phyloP scores from a whole-genome alignment of 805 yeast genomes.

The Wickerhamomyces chaumierensis region DNA sequence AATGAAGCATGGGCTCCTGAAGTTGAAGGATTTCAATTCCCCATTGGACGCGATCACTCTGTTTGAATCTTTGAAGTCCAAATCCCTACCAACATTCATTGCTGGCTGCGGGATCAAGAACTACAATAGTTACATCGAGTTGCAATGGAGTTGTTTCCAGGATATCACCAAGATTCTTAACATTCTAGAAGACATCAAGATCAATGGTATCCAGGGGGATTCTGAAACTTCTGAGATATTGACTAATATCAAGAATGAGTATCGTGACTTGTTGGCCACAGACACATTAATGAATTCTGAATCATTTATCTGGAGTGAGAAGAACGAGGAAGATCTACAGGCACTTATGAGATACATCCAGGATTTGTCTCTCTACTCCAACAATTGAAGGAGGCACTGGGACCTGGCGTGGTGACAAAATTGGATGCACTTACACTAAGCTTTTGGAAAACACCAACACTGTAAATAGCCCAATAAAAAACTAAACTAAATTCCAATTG shows the following conservation, averaged over 20 bases:
- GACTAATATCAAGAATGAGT: background rate
- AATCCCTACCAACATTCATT: conserved; percentile 20
- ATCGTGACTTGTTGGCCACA: background rate
- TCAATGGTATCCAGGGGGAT: conserved; percentile 24
- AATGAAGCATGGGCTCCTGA: background rate
- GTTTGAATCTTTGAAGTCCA: conserved; percentile 21
- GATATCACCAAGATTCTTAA: conserved; percentile 22
- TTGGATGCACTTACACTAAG: too few species aligned
- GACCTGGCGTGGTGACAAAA: too few species aligned
- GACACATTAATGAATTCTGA: background rate
- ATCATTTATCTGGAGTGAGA: background rate
- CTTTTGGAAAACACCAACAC: too few species aligned
- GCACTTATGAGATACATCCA: background rate
- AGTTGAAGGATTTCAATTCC: conserved; percentile 1
- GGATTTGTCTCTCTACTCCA: background rate
- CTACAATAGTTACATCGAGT: conserved; percentile 23
- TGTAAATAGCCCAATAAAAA: too few species aligned
- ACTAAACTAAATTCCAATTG: too few species aligned
- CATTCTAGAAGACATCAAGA: conserved; percentile 23
- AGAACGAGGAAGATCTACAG: background rate
- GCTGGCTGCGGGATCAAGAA: conserved; percentile 24
- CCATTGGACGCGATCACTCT: conserved; percentile 19
- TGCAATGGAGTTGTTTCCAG: conserved; percentile 24
- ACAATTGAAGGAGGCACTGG: too few species aligned
- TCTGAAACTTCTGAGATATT: conserved; percentile 13